phyloP scores from a whole-genome alignment of 2,329 filamentous ascomycete genomes.

The Pezicula neosporulosa region DNA sequence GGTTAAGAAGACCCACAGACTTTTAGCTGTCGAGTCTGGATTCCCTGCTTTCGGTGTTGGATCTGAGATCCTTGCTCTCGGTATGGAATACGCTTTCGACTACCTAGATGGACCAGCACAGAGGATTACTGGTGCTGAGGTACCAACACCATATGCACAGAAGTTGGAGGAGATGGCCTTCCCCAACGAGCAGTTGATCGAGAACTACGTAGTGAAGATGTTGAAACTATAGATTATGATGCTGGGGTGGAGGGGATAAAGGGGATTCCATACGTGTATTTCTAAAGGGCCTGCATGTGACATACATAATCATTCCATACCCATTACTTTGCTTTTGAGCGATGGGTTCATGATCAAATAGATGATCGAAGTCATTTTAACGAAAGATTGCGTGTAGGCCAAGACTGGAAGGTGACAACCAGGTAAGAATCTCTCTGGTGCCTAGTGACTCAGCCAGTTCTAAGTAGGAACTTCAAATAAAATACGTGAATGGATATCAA shows the following conservation, averaged over 20 bases:
- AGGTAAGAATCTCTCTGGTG: no score
- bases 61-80: constrained; percentile 87
- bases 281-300: constrained; percentile 1
- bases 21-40: constrained; percentile 90
- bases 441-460: no score
- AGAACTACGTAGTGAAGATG: constrained; percentile 84
- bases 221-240: constrained; percentile 66
- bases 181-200: constrained; percentile 85
- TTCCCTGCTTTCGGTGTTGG: constrained; percentile 94
- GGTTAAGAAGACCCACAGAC: constrained; percentile 95
- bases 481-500: no score
- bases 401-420: no score
- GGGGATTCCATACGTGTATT: constrained; percentile 1
- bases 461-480: no score
- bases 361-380: no score
- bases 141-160: constrained; percentile 91
- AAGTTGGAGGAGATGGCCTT: constrained; percentile 94
- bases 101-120: constrained; percentile 93
- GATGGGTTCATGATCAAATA: no score
- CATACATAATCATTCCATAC: constrained; percentile 3
- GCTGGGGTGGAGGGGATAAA: neutral
- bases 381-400: no score
- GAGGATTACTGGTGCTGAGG: constrained; percentile 93
- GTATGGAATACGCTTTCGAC: constrained; percentile 98
- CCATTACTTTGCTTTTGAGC: neutral